Percentiles rank a stretch among this genome's conserved stretches.
phyloP scores from a whole-genome alignment of 495 filamentous ascomycete species.

The Penicillium verhagenii region DNA sequence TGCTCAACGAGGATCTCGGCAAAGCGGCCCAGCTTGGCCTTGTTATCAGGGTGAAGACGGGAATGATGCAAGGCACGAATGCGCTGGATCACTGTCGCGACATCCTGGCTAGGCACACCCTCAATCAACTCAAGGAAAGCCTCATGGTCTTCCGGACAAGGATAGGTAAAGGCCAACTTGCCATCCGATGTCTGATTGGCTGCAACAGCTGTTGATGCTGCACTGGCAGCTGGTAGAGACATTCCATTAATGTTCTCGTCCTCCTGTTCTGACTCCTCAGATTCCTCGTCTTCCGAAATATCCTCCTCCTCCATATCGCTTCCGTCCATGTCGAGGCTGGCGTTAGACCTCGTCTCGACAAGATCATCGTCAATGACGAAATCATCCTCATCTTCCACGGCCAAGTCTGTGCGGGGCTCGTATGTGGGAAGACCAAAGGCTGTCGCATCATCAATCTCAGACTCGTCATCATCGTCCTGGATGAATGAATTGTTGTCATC shows the following conservation, averaged over 20 bases:
- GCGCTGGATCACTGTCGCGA: slow-evolving; percentile 79
- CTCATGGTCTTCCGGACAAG: slow-evolving; percentile 74
- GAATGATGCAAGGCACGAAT: slow-evolving; percentile 88
- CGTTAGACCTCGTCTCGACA: slow-evolving; percentile 57
- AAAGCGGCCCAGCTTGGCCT: slow-evolving; percentile 74
- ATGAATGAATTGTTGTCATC: slow-evolving; percentile 47
- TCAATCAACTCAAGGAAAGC: slow-evolving; percentile 67
- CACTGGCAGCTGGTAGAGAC: slow-evolving; percentile 25
- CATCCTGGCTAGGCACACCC: slow-evolving; percentile 55
- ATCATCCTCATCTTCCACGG: slow-evolving; percentile 87
- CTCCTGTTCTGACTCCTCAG: slow-evolving; percentile 45
- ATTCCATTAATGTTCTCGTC: slow-evolving; percentile 47
- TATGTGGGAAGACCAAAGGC: slow-evolving; percentile 52
- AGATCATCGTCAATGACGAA: slow-evolving; percentile 88
- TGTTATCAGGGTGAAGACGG: slow-evolving; percentile 81
- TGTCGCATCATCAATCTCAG: slow-evolving; percentile 50
- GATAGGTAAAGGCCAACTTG: slow-evolving; percentile 73
- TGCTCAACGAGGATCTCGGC: slow-evolving; percentile 74
- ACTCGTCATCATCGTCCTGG: slow-evolving; percentile 42
- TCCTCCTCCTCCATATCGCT: slow-evolving; percentile 55
- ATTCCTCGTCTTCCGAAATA: slow-evolving; percentile 48
- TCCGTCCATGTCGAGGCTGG: slow-evolving; percentile 49
- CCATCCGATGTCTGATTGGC: slow-evolving; percentile 44
- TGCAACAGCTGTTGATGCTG: slow-evolving; percentile 24
- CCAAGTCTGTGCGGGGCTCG: slow-evolving; percentile 39